Evolutionary conservation across 2,329 filamentous ascomycete genomes (phyloP), one percentile per base, ranked within the genome.

Genomic region (Pseudogymnoascus sp.): DNA sequence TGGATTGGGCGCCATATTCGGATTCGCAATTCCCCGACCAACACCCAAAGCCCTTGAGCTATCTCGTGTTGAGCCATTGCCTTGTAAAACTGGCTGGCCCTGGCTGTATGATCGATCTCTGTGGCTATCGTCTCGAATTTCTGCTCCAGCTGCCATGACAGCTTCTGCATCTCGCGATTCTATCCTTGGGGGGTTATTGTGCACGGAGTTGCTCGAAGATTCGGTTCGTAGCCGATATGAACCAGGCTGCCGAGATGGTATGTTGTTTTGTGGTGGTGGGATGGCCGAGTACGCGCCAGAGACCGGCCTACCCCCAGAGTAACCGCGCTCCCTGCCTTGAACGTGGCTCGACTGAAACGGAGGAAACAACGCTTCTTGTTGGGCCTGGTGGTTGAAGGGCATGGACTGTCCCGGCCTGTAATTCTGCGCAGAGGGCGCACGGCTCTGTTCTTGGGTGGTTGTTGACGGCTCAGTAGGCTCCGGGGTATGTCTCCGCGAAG

Each of bases 31-130:
- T 33, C 47, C 74, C 68, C 83, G 83, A 26, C 82, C 82, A 66
- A 84, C 82, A 40, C 82, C 83, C 75, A 88, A 83, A 50, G 89
- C 86, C 73, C 87, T 85, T 10, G 92, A 96, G 70, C 87, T 89
- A 72, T 88, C 84, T 69, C 92, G 85, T 44, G 89, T 88, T 50
- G 91, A 90, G 4, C 83, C 85, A 72, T 83, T 86, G 13, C 79
- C 81, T 31, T 77, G 74, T 38, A 81, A 72, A 42, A 78, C 42
- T 3, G 75, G 85, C 61, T 81, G 80, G 65, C 81, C 79, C 65
- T 84, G 81, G 63, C 84, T 83, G 73, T 93, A 91, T 31, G 84
- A 80, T 68, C 86, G 82, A 66, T 90, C 87, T 71, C 83, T 83
- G 71, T 89, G 84, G 71, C 86, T 91, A 21, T 82, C 79, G 69